Base-by-base conservation (phyloP, 257 asterid genomes). In the Solanum habrochaites region DNA sequence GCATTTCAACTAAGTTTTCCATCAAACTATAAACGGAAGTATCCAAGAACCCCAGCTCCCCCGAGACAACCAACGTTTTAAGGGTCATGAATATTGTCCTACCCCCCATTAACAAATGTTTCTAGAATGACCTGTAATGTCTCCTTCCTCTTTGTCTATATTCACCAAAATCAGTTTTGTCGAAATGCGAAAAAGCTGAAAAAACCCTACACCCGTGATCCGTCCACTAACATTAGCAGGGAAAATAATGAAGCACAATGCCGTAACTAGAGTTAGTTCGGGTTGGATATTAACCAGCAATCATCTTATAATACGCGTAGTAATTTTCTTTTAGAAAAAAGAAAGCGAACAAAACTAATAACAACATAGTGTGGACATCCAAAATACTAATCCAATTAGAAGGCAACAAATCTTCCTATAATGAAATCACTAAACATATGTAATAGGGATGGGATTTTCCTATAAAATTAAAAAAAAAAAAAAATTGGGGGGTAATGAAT, bases 301-400 rank as follows among this genome's bases (percentile, higher is more conserved):
- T n/a, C 98, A 89, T 92, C 52, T 94, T 91, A 93, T 67, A 18
- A 94, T 90, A 86, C 91, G 88, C 4, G 88, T 86, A 64, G 90
- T 85, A 31, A 93, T 89, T 89, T 89, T 88, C 82, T 92, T 86
- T 91, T 92, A 21, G 94, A 90, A 89, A 91, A 94, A 86, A 98
- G 99, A 84, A 84, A 96, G 96, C 99, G 98, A 96, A 98, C 98
- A 86, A 90, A 95, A 80, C 58, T 90, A 64, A 95, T 88, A 91
- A 92, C 39, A 35, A 35, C 39, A 35, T 35, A 35, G 39, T 35
- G 5, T 35, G 39, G 39, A 35, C 39, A 35, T 5, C 39, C 39
- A 7, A 35, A 35, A 35, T 5, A 35, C 39, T 35, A 35, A 35
- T 35, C 39, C 39, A 35, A 35, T 35, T 35, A 35, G 39, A 35